Base-by-base conservation (phyloP, 371 early-diverging fungal species). In the Apophysomyces variabilis region DNA sequence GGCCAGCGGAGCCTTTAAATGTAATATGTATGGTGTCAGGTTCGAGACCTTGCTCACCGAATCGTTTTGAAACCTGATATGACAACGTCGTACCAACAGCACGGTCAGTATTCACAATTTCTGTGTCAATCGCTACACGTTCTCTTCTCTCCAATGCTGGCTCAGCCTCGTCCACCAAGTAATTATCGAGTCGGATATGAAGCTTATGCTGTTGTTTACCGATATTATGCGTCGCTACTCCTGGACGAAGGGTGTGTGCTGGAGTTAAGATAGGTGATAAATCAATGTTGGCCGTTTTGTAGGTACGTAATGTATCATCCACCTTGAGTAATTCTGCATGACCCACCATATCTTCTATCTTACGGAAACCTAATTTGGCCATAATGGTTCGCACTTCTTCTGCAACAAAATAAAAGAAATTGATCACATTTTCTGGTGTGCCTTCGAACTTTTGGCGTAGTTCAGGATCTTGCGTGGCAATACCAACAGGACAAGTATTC, bases 401-500 rank as follows among this genome's bases (percentile, higher is more conserved):
- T 39, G 96, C 95, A 68, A 97, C 87, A 73, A 93, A 97, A 83
- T 89, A 89, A 85, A 97, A 97, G 86, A 95, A 97, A 86, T 97
- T 96, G 76, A 97, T 84, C 39, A 96, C 96, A 65, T 97, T 90
- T 74, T 97, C 97, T 21, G 97, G 95, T 65, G 84, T 80, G 13
- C 97, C 97, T 50, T 82, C 89, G 72, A 97, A 97, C 86, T 95
- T 96, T 67, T 89, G 88, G 38, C 97, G 92, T 46, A 97, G 87
- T 57, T 82, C 89, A 4, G 94, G 92, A 74, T 97, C 97, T 82
- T 97, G 97, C 5, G 97, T 97, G 35, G 97, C 97, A 71, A 97
- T 89, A 68, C 97, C 97, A 38, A 97, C 96, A 12, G 97, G 94
- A 68, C 97, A 97, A 64, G 95, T 95, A 78, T 96, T 96, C 74